Conservation (phyloP, 805 yeast species). For the Schwanniomyces sp. region DNA sequence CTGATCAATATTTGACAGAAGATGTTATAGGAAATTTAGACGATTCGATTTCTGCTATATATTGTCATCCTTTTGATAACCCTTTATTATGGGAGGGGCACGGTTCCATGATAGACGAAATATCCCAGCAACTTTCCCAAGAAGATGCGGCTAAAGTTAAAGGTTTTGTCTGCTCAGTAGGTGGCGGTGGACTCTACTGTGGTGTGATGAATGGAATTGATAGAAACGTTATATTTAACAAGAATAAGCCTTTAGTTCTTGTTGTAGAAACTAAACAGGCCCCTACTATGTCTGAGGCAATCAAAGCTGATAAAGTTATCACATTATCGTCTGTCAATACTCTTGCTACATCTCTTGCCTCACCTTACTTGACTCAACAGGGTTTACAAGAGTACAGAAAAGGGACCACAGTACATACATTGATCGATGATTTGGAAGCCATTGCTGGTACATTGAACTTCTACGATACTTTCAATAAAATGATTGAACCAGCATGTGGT, state of each 20-base stretch:
- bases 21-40: constrained; percentile 13
- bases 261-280: constrained; percentile 29
- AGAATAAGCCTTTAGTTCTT: constrained; percentile 19
- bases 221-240: constrained; percentile 6
- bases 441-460: constrained; percentile 18
- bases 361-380: constrained; percentile 25
- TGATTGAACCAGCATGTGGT: constrained; percentile 37
- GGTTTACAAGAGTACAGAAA: constrained; percentile 14
- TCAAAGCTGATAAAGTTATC: constrained; percentile 17
- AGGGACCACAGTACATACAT: constrained; percentile 14
- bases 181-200: constrained; percentile 36
- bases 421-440: constrained; percentile 26
- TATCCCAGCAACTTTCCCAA: constrained; percentile 16
- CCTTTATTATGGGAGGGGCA: constrained; percentile 33
- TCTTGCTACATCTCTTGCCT: constrained; percentile 25
- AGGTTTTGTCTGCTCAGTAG: constrained; percentile 30
- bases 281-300: constrained; percentile 20
- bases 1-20: constrained; percentile 22
- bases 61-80: constrained; percentile 35
- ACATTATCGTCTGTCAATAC: constrained; percentile 19
- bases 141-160: constrained; percentile 16
- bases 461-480: constrained; percentile 18
- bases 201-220: constrained; percentile 26
- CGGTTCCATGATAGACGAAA: constrained; percentile 21
- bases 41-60: constrained; percentile 15